Base-by-base conservation (phyloP, 2,329 filamentous ascomycete genomes). In the Pseudocercospora pini-densiflorae region DNA sequence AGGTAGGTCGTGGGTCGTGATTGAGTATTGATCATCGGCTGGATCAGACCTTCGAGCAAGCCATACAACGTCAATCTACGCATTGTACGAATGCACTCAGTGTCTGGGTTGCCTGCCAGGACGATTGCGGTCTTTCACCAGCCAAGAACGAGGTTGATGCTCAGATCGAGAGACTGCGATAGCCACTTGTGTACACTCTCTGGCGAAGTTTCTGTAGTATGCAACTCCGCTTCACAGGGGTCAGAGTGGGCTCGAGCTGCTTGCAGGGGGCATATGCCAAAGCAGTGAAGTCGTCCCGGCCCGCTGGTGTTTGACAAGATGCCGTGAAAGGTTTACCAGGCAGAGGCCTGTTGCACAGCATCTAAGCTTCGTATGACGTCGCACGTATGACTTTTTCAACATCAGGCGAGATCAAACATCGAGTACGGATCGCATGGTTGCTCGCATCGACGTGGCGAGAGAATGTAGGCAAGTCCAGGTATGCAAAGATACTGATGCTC, bases 241-340 rank as follows among this genome's bases (percentile, higher is more conserved):
- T 14, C 45, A 24, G 23, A 12, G n/a, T 49, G n/a, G n/a, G 45
- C 23, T 49, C n/a, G 45, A 19, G 23, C 45, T 8, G 45, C 23
- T 21, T 21, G n/a, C 45, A 45, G 51, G 54, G 24, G n/a, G 5
- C 45, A 49, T 24, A 5, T 49, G 45, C 49, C 21, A 54, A 29
- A 29, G 24, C 7, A 54, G 49, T 40, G 55, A 24, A 57, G 53
- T 57, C 53, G 53, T 33, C n/a, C 33, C 27, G 55, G 16, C n/a
- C 29, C 55, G 33, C 55, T 40, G 19, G 21, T 31, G 10, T 43
- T 40, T 59, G 55, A 59, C 55, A 59, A 29, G 55, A 43, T 59
- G 55, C 3, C 19, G 55, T 59, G 55, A 59, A 59, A 36, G 55
- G 33, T 40, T 23, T 16, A 33, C 55, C 29, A 33, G 55, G 55